phyloP scores from a whole-genome alignment of 768 basidiomycete genomes.

The Suillus subluteus region DNA sequence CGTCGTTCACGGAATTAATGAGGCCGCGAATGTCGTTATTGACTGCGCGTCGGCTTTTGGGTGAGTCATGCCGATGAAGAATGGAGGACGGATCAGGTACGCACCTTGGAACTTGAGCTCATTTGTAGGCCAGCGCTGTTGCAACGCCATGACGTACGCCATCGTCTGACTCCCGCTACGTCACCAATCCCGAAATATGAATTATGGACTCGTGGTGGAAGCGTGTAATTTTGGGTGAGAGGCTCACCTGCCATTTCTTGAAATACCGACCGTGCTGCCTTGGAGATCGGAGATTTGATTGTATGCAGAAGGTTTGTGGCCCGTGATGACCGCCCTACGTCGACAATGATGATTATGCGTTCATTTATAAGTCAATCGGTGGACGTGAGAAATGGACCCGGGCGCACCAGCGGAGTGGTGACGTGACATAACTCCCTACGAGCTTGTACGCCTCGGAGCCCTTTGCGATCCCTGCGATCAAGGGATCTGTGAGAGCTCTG shows the following conservation, averaged over 20 bases:
- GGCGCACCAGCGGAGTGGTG: conserved; percentile 82
- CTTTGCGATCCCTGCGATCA: conserved; percentile 92
- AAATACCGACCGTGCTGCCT: conserved; percentile 87
- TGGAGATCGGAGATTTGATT: conserved; percentile 73
- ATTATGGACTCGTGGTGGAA: neutral
- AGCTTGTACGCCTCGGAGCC: conserved; percentile 88
- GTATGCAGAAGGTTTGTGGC: conserved; percentile 65
- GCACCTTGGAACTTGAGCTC: conserved; percentile 73
- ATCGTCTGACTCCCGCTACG: conserved; percentile 87
- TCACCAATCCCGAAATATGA: conserved; percentile 1
- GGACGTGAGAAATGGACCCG: neutral
- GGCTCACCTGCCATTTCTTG: conserved; percentile 76
- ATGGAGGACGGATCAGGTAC: conserved; percentile 14
- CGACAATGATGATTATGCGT: neutral
- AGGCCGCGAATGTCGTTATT: conserved; percentile 83
- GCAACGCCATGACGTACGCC: conserved; percentile 92
- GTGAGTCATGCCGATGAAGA: neutral
- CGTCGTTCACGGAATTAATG: conserved; percentile 86
- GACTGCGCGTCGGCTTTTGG: conserved; percentile 43
- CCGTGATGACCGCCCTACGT: conserved; percentile 89
- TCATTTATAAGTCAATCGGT: conserved; percentile 1
- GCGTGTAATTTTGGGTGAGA: neutral
- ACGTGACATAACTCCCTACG: conserved; percentile 88
- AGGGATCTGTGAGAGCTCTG: conserved; percentile 87
- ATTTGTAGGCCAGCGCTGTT: conserved; percentile 78